Base-by-base conservation (phyloP, 257 asterid species). In the Salvia hispanica region DNA sequence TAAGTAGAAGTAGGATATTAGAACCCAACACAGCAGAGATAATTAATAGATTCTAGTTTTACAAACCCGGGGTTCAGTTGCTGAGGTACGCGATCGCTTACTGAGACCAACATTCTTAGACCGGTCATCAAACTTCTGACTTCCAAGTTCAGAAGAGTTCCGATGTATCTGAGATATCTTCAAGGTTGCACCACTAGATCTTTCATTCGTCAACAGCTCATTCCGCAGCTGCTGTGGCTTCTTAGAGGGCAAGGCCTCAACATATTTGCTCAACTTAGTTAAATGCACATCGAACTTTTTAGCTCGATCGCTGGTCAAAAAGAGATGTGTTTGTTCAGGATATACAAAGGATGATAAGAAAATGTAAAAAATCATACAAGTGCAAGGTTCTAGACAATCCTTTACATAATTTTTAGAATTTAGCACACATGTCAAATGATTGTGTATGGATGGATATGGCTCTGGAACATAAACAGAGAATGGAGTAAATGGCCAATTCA, bases 41-140 rank as follows among this genome's bases (percentile, higher is more conserved):
- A 76, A 72, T 7, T 61, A 56, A 78, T 66, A 18, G 13, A 69
- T 44, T 40, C 67, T 79, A 61, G 8, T 52, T 59, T 65, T 63
- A 91, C 96, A 62, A 77, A 94, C 99, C 99, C 96, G 93, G 61
- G 79, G 80, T 69, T 91, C 99, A 44, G 92, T 85, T 50, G 88
- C 77, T 61, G 99, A 83, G 75, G 99, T 87, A 54, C 99, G 97
- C 18, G 80, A 75, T 50, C 99, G 97, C 86, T 86, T 94, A 77
- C 76, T 91, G 74, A 89, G 80, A 77, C 77, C 75, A 67, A 56
- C 84, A 79, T 86, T 91, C 82, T 89, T 94, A 54, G 98, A 80
- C 66, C 95, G 86, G 40, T 91, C 97, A 73, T 89, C 98, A 36
- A 79, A 69, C 77, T 85, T 94, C 73, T 74, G 94, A 74, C 71